These are phyloP conservation scores for Botrytis medusae DNA, from an alignment of 2,329 filamentous ascomycete genomes.

Conservation along the genomic window DNA sequence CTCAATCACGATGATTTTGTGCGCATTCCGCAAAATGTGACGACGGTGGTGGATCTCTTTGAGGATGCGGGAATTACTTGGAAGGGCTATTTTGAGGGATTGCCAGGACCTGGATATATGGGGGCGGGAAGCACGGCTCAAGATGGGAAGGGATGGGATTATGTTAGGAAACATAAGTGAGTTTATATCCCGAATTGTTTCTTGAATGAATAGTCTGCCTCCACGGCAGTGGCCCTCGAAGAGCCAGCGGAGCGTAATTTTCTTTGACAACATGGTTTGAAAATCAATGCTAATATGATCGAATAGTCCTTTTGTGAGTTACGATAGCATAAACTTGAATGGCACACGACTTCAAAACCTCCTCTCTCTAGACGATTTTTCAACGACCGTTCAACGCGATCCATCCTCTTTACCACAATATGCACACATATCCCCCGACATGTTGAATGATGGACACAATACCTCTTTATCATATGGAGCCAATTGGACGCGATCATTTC, in stretches of 20 bases:
- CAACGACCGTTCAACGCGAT: slow-evolving; percentile 54
- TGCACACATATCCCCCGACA: slow-evolving; percentile 61
- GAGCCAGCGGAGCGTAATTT: slow-evolving; percentile 7
- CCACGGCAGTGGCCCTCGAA: slow-evolving; percentile 18
- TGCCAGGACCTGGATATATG: slow-evolving; percentile 50
- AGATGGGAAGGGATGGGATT: slow-evolving; percentile 41
- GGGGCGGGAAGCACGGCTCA: slow-evolving; percentile 42
- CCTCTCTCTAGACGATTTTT: slow-evolving; percentile 63
- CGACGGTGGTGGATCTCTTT: slow-evolving; percentile 49
- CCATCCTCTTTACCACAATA: slow-evolving; percentile 58
- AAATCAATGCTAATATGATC: slow-evolving; percentile 17
- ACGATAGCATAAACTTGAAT: slow-evolving; percentile 53
- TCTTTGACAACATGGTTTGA: neutral
- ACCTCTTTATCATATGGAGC: slow-evolving; percentile 52
- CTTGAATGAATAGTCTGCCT: neutral
- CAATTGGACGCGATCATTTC: slow-evolving; percentile 52
- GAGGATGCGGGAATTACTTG: slow-evolving; percentile 45
- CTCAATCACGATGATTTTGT: slow-evolving; percentile 48
- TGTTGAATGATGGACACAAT: slow-evolving; percentile 66
- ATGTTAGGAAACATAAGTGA: slow-evolving; percentile 40
- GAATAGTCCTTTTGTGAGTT: slow-evolving; percentile 47
- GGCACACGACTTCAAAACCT: slow-evolving; percentile 54
- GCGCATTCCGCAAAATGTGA: slow-evolving; percentile 47
- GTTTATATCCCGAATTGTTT: slow-evolving; percentile 8
- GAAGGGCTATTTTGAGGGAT: slow-evolving; percentile 49